Percentiles rank a stretch among this genome's conserved stretches.
Evolutionary conservation across 805 yeast genomes (phyloP).

Genomic region (Barnettozyma populi): DNA sequence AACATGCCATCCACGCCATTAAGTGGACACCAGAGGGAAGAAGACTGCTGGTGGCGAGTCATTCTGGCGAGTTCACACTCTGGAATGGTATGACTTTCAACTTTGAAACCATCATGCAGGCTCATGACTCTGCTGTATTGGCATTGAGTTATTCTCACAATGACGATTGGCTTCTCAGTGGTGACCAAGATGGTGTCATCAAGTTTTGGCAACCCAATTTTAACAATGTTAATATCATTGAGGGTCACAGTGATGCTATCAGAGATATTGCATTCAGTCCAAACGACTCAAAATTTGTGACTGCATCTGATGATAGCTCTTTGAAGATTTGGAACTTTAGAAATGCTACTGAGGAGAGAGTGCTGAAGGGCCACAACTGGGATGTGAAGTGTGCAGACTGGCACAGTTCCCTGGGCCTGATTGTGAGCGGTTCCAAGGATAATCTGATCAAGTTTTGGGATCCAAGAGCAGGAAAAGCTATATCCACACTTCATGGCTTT

Average conservation of each 20-base stretch:
- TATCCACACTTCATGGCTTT: slow-evolving; percentile 82
- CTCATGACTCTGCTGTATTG: slow-evolving; percentile 88
- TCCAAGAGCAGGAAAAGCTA: slow-evolving; percentile 71
- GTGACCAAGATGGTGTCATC: slow-evolving; percentile 86
- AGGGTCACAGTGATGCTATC: slow-evolving; percentile 75
- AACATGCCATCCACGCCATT: slow-evolving; percentile 85
- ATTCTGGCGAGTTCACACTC: slow-evolving; percentile 91
- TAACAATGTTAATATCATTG: slow-evolving; percentile 83
- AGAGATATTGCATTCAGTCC: slow-evolving; percentile 89
- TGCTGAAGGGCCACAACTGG: slow-evolving; percentile 93
- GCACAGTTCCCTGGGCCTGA: slow-evolving; percentile 85
- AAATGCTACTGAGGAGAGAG: slow-evolving; percentile 76
- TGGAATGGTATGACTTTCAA: slow-evolving; percentile 96
- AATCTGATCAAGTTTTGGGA: slow-evolving; percentile 94
- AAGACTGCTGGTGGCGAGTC: slow-evolving; percentile 81
- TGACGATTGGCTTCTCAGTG: slow-evolving; percentile 92
- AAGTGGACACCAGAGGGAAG: slow-evolving; percentile 97
- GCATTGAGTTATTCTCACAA: slow-evolving; percentile 77
- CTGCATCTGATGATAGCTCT: slow-evolving; percentile 88
- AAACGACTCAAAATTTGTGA: slow-evolving; percentile 85
- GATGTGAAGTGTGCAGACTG: slow-evolving; percentile 96
- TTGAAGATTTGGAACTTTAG: slow-evolving; percentile 94
- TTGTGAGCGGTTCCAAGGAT: slow-evolving; percentile 93
- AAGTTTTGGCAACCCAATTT: slow-evolving; percentile 98
- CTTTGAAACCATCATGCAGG: slow-evolving; percentile 97